phyloP scores from a whole-genome alignment of 257 asterid species.

The Penstemon eatonii region DNA sequence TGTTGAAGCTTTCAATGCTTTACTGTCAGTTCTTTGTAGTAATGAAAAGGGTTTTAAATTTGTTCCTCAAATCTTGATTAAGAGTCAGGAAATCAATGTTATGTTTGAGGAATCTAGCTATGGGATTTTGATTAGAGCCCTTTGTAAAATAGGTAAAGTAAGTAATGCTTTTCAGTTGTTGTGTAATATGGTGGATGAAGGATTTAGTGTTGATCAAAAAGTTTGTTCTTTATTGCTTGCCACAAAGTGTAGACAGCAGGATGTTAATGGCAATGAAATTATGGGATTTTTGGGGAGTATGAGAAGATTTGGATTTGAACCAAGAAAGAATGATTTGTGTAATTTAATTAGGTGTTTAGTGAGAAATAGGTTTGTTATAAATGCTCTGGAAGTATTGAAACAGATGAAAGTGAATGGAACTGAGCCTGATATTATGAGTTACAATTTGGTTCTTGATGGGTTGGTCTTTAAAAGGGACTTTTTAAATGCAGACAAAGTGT shows the following conservation, averaged over 20 bases:
- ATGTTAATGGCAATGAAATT: constrained; percentile 31
- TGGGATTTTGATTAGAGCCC: constrained; percentile 58
- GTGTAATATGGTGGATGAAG: constrained; percentile 50
- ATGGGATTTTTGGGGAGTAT: constrained; percentile 47
- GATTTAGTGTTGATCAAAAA: constrained; percentile 48
- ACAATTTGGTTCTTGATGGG: constrained; percentile 60
- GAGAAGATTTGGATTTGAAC: constrained; percentile 48
- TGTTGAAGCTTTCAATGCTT: constrained; percentile 47
- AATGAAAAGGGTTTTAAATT: constrained; percentile 36
- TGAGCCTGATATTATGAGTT: constrained; percentile 46
- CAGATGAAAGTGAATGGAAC: constrained; percentile 49
- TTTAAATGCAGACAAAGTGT: constrained; percentile 55
- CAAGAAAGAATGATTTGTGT: constrained; percentile 49
- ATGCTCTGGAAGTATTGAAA: constrained; percentile 49
- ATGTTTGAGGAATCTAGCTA: constrained; percentile 61
- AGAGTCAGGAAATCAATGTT: constrained; percentile 49
- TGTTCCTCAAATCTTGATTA: constrained; percentile 50
- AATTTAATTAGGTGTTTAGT: constrained; percentile 51
- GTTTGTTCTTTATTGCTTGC: constrained; percentile 51
- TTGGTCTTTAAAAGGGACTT: constrained; percentile 43
- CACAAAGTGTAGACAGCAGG: constrained; percentile 43
- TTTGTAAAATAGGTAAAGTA: constrained; percentile 53
- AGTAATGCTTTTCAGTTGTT: constrained; percentile 48
- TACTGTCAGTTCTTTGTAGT: constrained; percentile 56
- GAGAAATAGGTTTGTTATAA: constrained; percentile 34